A percentile compares a stretch with the other conserved stretches of the same genome.
Evolutionary conservation across 768 basidiomycete genomes (phyloP).

Genomic region (Suillus spraguei): DNA sequence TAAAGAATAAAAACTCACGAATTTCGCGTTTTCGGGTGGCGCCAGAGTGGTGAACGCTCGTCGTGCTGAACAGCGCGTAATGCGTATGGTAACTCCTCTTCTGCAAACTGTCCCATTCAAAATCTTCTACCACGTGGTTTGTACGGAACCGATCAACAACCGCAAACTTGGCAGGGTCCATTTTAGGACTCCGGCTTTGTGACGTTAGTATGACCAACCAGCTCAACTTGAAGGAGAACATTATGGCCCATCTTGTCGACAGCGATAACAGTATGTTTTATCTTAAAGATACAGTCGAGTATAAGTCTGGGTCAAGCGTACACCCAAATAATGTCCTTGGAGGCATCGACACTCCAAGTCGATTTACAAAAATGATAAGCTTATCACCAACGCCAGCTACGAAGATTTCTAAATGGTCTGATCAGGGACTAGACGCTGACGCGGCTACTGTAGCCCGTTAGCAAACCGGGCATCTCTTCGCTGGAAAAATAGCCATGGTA

Average conservation of each 20-base stretch:
- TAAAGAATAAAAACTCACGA: not conserved
- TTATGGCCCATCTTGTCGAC: not conserved
- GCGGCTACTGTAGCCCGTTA: not conserved
- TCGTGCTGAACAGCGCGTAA: conserved; percentile 1
- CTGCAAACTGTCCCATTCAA: not conserved
- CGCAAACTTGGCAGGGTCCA: conserved; percentile 1
- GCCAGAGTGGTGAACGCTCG: conserved; percentile 6
- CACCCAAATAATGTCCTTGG: not conserved
- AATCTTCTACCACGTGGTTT: conserved; percentile 5
- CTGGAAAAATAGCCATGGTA: not conserved
- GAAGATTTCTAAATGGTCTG: not conserved
- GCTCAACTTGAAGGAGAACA: not conserved
- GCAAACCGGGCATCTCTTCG: not conserved
- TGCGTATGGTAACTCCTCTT: not conserved
- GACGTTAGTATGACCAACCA: not conserved
- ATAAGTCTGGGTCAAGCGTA: not conserved
- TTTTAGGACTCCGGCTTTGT: not conserved
- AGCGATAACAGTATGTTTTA: not conserved
- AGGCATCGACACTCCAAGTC: not conserved
- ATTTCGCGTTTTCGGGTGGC: conserved; percentile 1
- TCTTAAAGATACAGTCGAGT: not conserved
- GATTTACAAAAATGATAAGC: not conserved
- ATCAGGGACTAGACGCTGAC: not conserved
- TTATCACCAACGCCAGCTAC: not conserved
- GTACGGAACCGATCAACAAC: not conserved